These are phyloP conservation scores for Pterula multifida DNA, from an alignment of 1,284 basidiomycete species.

Conservation along the genomic window DNA sequence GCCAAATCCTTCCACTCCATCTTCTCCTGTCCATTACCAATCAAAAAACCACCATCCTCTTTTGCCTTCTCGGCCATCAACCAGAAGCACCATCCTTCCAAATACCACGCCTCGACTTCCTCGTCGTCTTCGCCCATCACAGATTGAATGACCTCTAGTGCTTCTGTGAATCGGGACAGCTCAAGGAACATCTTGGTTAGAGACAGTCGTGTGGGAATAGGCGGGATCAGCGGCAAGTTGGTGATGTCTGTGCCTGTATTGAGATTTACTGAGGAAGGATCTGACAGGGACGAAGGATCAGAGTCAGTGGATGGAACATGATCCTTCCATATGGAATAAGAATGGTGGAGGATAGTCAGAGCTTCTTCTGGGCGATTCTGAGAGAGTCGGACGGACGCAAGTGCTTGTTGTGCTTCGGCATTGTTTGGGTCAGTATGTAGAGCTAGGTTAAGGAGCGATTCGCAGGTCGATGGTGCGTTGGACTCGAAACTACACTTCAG, in stretches of 20 bases:
- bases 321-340: slow-evolving; percentile 68
- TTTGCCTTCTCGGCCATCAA: slow-evolving; percentile 60
- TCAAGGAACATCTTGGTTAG: slow-evolving; percentile 83
- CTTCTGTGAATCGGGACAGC: slow-evolving; percentile 55
- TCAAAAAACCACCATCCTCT: slow-evolving; percentile 39
- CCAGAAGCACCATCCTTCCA: slow-evolving; percentile 93
- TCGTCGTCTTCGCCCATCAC: slow-evolving; percentile 79
- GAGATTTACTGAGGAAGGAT: slow-evolving; percentile 2
- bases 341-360: slow-evolving; percentile 52
- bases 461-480: slow-evolving; percentile 71
- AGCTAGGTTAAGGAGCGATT: slow-evolving; percentile 62
- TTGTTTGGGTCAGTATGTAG: slow-evolving; percentile 69
- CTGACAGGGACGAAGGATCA: slow-evolving; percentile 2
- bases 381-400: slow-evolving; percentile 85
- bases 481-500: slow-evolving; percentile 57
- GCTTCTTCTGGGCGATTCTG: slow-evolving; percentile 78
- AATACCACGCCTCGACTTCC: slow-evolving; percentile 87
- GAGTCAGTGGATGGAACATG: slow-evolving; percentile 59
- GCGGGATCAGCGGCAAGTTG: slow-evolving; percentile 36
- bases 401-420: slow-evolving; percentile 67
- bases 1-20: slow-evolving; percentile 72
- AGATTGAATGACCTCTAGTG: slow-evolving; percentile 68
- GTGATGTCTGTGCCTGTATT: slow-evolving; percentile 42
- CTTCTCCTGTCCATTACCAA: slow-evolving; percentile 10
- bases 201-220: slow-evolving; percentile 61